Conservation (phyloP, 2,329 filamentous ascomycete genomes). For the Stagonosporopsis cucurbitacearum region DNA sequence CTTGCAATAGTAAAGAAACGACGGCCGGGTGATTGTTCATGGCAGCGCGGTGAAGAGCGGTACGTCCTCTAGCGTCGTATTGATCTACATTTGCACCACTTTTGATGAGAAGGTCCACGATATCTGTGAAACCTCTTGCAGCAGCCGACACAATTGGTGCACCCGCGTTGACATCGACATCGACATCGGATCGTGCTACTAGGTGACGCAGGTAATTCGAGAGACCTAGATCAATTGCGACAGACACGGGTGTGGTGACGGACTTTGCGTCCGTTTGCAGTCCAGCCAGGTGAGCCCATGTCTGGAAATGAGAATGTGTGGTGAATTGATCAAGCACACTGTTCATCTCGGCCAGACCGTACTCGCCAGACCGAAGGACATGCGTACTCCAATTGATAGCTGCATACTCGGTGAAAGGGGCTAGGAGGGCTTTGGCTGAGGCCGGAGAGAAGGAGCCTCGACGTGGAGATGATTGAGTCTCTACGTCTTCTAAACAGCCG, state of each 20-base stretch:
- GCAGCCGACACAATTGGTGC: not conserved
- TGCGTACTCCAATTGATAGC: conserved; percentile 43
- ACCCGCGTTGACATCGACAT: not conserved
- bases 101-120: not conserved
- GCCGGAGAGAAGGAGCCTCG: not conserved
- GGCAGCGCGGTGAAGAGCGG: not conserved
- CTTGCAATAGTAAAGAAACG: not conserved
- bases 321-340: not conserved
- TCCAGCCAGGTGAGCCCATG: not conserved
- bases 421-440: not conserved
- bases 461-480: not conserved
- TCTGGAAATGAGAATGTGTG: not conserved
- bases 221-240: not conserved
- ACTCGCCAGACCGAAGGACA: conserved; percentile 52
- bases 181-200: not conserved
- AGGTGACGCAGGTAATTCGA: not conserved
- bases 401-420: not conserved
- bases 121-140: not conserved
- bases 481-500: not conserved
- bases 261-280: not conserved
- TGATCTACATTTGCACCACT: not conserved
- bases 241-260: not conserved
- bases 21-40: not conserved
- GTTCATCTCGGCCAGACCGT: not conserved
- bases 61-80: not conserved